phyloP scores from a whole-genome alignment of 805 yeast genomes.

The Saccharomycopsis synnaedendra region DNA sequence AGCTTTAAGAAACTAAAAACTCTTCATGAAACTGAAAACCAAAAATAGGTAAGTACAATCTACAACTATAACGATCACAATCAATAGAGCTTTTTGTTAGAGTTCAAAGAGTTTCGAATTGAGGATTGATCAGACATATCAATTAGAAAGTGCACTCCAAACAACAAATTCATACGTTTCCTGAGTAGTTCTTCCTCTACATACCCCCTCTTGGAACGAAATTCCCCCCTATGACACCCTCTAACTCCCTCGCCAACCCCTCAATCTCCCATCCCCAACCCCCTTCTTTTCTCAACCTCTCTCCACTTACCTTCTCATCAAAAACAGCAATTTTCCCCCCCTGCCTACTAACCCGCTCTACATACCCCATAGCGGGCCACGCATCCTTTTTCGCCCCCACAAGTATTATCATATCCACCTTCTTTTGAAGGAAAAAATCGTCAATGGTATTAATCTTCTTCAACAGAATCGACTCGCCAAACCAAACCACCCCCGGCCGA shows the following conservation, averaged over 20 bases:
- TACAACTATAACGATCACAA: too few species aligned
- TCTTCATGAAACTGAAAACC: too few species aligned
- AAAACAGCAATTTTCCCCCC: constrained; percentile 83
- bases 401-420: constrained; percentile 66
- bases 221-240: constrained; percentile 32
- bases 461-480: constrained; percentile 78
- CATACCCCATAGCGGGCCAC: constrained; percentile 91
- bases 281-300: constrained; percentile 39
- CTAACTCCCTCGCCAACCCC: constrained; percentile 54
- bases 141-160: background rate
- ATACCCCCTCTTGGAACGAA: constrained; percentile 9
- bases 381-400: constrained; percentile 79
- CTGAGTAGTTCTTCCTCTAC: background rate
- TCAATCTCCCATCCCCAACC: constrained; percentile 74
- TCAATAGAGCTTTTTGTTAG: too few species aligned
- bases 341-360: constrained; percentile 56
- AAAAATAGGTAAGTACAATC: too few species aligned
- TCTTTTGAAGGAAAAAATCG: constrained; percentile 39
- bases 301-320: constrained; percentile 49
- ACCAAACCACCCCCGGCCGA: constrained; percentile 91
- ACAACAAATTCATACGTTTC: background rate
- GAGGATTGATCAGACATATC: too few species aligned
- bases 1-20: too few species aligned
- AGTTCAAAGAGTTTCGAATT: too few species aligned
- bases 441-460: constrained; percentile 55